These are phyloP conservation scores for Colletotrichum sp. DNA, from an alignment of 2,329 filamentous ascomycete genomes.

Conservation along the genomic window DNA sequence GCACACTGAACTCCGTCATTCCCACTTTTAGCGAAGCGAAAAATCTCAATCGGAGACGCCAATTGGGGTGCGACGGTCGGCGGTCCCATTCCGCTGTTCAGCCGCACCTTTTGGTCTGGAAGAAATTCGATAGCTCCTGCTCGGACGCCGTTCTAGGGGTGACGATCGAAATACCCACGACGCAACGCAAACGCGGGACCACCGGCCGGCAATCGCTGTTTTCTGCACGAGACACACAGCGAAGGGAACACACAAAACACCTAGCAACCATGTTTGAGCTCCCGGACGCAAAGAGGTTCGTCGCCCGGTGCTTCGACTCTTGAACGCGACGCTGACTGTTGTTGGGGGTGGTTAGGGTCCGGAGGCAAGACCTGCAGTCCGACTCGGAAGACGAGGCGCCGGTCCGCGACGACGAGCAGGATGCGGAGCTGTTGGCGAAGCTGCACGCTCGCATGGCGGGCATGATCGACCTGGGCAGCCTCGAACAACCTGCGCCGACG, in stretches of 20 bases:
- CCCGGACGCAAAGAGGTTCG: conserved; percentile 58
- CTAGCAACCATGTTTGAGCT: conserved; percentile 52
- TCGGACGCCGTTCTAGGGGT: background rate
- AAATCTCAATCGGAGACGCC: conserved; percentile 2
- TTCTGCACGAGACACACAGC: background rate
- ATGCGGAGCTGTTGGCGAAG: conserved; percentile 45
- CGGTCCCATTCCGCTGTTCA: background rate
- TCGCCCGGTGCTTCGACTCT: background rate
- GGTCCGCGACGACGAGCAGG: conserved; percentile 34
- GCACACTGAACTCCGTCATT: background rate
- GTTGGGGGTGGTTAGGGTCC: conserved; percentile 38
- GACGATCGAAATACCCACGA: background rate
- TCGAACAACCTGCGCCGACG: conserved; percentile 3
- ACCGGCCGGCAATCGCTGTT: background rate
- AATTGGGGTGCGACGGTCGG: background rate
- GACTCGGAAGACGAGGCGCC: conserved; percentile 30
- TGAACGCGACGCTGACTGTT: background rate
- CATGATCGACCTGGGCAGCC: conserved; percentile 46
- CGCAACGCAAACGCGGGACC: background rate
- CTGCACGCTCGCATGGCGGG: conserved; percentile 54
- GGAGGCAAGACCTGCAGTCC: conserved; percentile 57
- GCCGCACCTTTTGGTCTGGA: background rate
- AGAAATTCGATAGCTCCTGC: background rate
- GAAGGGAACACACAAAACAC: background rate
- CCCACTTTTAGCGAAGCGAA: background rate